Base-by-base conservation (phyloP, 148 eudicot genomes). In the Heliosperma pusillum region DNA sequence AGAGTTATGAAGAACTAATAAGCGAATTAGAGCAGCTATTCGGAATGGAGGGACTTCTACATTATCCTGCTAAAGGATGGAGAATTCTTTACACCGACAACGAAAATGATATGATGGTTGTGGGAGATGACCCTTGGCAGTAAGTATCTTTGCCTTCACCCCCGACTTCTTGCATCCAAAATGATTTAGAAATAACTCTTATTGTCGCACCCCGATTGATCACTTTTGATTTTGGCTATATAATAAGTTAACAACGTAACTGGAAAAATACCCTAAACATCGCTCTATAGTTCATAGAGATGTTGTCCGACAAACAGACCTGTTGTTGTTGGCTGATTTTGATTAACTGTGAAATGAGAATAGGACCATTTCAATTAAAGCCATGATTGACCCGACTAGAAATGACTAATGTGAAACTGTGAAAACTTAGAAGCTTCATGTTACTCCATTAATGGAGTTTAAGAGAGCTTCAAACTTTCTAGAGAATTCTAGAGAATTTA, bases 41-140 rank as follows among this genome's bases (percentile, higher is more conserved):
- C 68, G 78, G 84, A 81, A 93, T 93, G 97, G 98, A 91, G 81
- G 91, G 97, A 69, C 85, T 91, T 78, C 72, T 93, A 13, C 77
- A 52, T 50, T 88, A 89, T 82, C 98, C 92, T 52, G 79, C 81
- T 13, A 83, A 88, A 66, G 94, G 97, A 55, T 93, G 97, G 98
- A 86, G 85, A 53, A 85, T 93, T 62, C 81, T 93, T 83, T 91
- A 88, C 82, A 89, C 97, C 9, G 98, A 93, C 69, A 88, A 86
- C 69, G 97, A 91, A 69, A 87, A 89, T 73, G 98, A 91, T 73
- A 73, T 91, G 82, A 93, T 93, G 98, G 92, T 93, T 45, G 97
- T 88, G 29, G 98, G 98, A 50, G 98, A 93, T 80, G 96, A 93
- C 66, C 94, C 98, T 10, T 91, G 98, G 98, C 76, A 84, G 98